Percentiles rank a stretch among this genome's conserved stretches.
Conservation (phyloP, 331 rosid species). For the Cydonia oblonga region DNA sequence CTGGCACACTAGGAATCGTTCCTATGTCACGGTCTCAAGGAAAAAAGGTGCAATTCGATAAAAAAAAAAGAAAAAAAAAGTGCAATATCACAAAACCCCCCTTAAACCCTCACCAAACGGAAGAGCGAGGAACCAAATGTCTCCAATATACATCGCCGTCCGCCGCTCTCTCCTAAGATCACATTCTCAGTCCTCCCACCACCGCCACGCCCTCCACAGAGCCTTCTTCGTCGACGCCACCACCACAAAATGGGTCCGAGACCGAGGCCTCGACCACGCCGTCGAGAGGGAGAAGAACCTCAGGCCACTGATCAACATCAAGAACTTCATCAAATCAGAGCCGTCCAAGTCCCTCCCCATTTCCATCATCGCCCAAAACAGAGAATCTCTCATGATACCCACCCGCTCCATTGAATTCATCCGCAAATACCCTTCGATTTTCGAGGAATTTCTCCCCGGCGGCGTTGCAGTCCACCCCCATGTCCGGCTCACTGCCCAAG, state of each 20-base stretch:
- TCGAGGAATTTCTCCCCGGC: slow-evolving; percentile 51
- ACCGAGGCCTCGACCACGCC: slow-evolving; percentile 86
- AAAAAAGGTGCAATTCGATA: too few species aligned
- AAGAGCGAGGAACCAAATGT: neutral
- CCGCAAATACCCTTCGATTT: slow-evolving; percentile 59
- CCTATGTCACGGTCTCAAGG: too few species aligned
- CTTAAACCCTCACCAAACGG: neutral
- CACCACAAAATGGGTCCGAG: slow-evolving; percentile 45
- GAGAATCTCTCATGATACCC: slow-evolving; percentile 37
- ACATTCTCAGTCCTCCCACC: neutral
- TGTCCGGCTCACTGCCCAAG: slow-evolving; percentile 38
- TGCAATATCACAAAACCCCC: neutral
- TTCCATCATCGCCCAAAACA: slow-evolving; percentile 36
- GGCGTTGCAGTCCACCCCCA: slow-evolving; percentile 39
- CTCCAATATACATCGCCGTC: slow-evolving; percentile 20
- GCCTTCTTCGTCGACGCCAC: slow-evolving; percentile 24
- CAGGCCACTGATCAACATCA: slow-evolving; percentile 37
- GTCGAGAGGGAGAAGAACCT: slow-evolving; percentile 73
- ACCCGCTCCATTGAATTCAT: slow-evolving; percentile 54
- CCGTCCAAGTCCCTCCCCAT: slow-evolving; percentile 73
- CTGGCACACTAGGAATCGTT: too few species aligned
- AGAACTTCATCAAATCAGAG: slow-evolving; percentile 47
- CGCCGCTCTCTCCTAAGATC: slow-evolving; percentile 13
- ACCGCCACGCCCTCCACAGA: slow-evolving; percentile 15
- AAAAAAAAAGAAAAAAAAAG: neutral